Conservation (phyloP, 2,329 filamentous ascomycete genomes). For the Colletotrichum orbiculare region DNA sequence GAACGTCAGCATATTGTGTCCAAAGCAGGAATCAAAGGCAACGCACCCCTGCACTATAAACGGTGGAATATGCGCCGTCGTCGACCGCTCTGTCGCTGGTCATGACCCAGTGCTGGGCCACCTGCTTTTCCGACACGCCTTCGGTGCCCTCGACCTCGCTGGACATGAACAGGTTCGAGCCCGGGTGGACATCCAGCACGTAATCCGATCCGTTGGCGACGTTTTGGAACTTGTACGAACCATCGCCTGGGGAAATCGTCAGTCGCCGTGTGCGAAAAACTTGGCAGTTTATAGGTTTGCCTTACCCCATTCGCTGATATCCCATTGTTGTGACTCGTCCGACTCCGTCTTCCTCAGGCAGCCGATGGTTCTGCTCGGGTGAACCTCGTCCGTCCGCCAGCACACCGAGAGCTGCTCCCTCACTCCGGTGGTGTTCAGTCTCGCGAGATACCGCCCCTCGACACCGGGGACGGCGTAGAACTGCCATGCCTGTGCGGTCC, state of each 20-base stretch:
- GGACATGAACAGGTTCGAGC: constrained; percentile 46
- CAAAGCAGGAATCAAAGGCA: fast-evolving
- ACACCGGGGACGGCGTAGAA: constrained; percentile 43
- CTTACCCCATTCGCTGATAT: constrained; percentile 43
- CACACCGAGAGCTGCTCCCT: constrained; percentile 46
- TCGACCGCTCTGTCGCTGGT: constrained; percentile 44
- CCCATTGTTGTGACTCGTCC: constrained; percentile 47
- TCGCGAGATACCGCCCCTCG: constrained; percentile 46
- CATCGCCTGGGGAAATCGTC: constrained; percentile 25
- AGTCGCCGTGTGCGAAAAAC: too few relatives aligned
- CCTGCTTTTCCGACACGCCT: constrained; percentile 39
- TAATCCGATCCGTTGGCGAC: constrained; percentile 46
- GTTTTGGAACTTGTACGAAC: constrained; percentile 45
- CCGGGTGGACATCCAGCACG: constrained; percentile 47
- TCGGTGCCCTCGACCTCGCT: constrained; percentile 38
- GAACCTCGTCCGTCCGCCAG: constrained; percentile 39
- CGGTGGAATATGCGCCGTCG: constrained; percentile 47
- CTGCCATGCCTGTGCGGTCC: constrained; percentile 40
- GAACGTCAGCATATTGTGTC: neutral
- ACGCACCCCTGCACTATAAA: constrained; percentile 43
- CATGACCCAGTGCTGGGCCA: constrained; percentile 49
- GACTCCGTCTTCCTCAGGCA: constrained; percentile 44
- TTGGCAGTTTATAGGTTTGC: neutral
- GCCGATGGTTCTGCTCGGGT: constrained; percentile 42
- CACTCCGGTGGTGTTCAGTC: constrained; percentile 42